phyloP scores from a whole-genome alignment of 768 basidiomycete genomes.

The Leccinum barrowsii region DNA sequence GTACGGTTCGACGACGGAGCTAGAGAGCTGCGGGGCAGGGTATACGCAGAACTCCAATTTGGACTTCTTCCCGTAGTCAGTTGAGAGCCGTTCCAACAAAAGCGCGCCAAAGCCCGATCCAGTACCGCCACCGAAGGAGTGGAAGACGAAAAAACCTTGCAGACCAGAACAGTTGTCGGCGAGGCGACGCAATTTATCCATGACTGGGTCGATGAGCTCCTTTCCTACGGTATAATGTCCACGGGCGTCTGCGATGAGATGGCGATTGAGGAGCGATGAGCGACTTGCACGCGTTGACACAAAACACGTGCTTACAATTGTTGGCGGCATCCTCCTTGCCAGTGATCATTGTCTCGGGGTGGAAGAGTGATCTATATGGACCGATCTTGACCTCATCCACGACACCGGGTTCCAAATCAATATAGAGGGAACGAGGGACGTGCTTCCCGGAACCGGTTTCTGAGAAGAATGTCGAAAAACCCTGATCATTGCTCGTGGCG shows the following conservation, averaged over 20 bases:
- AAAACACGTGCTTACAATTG: constrained; percentile 71
- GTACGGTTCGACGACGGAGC: constrained; percentile 98
- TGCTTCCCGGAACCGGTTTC: constrained; percentile 92
- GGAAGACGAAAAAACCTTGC: constrained; percentile 99
- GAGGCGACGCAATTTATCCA: constrained; percentile 95
- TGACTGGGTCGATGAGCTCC: constrained; percentile 93
- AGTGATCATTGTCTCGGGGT: constrained; percentile 94
- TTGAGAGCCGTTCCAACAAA: constrained; percentile 92
- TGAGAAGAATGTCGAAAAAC: constrained; percentile 98
- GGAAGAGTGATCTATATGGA: constrained; percentile 90
- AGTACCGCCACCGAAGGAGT: constrained; percentile 99
- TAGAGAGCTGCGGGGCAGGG: constrained; percentile 91
- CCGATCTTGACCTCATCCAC: constrained; percentile 95
- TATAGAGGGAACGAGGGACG: constrained; percentile 95
- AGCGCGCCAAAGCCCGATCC: constrained; percentile 99
- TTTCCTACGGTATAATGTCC: constrained; percentile 99
- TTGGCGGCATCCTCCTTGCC: constrained; percentile 99
- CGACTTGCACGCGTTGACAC: neutral
- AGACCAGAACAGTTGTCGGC: constrained; percentile 98
- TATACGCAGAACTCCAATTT: constrained; percentile 99
- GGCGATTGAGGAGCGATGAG: constrained; percentile 13
- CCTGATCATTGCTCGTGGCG: constrained; percentile 56
- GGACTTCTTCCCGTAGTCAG: constrained; percentile 99
- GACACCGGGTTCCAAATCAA: constrained; percentile 92
- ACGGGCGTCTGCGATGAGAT: constrained; percentile 71